Base-by-base conservation (phyloP, 805 yeast species). In the Kuraishia floccosa region DNA sequence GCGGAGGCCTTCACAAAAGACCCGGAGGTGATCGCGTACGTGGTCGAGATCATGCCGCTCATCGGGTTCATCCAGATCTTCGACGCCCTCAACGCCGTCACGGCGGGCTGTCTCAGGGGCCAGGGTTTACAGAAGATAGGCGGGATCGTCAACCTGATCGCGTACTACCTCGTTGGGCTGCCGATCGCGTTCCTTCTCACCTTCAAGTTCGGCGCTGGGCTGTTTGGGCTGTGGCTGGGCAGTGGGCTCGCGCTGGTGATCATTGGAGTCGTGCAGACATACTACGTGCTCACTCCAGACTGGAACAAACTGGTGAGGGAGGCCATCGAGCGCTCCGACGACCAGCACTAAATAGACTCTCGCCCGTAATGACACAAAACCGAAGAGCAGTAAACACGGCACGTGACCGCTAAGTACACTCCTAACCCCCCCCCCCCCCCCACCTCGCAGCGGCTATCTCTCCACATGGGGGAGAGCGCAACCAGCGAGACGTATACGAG, bases 71-170 rank as follows among this genome's bases (percentile, higher is more conserved):
- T 76, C 68, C 87, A 80, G 54, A 53, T 81, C 17, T 69, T 70
- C 33, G 91, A 81, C 50, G 76, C 77, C 8, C 54, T 74, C 43
- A 70, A 77, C 39, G 81, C 84, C 11, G 73, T 77, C 30, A 69
- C 81, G 1, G 86, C 84, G 11, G 89, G 89, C 11, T 65, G 83
- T 36, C 57, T 81, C 32, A 65, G 91, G 47, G 89, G 89, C 5
- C 87, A 79, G 54, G 89, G 89, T 11, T 71, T 71, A 50, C 79
- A 77, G 26, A 68, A 64, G 42, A 65, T 76, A 23, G 79, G 80
- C 1, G 79, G 80, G 2, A 62, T 63, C 31, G 63, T 74, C 21
- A 73, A 72, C 36, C 49, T 76, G 38, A 35, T 71, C 21, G 58
- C 77, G 5, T 76, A 76, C 48, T 76, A 77, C 40, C 54, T 70